These are phyloP conservation scores for Silene conica DNA, from an alignment of 148 eudicot genomes.

Conservation along the genomic window DNA sequence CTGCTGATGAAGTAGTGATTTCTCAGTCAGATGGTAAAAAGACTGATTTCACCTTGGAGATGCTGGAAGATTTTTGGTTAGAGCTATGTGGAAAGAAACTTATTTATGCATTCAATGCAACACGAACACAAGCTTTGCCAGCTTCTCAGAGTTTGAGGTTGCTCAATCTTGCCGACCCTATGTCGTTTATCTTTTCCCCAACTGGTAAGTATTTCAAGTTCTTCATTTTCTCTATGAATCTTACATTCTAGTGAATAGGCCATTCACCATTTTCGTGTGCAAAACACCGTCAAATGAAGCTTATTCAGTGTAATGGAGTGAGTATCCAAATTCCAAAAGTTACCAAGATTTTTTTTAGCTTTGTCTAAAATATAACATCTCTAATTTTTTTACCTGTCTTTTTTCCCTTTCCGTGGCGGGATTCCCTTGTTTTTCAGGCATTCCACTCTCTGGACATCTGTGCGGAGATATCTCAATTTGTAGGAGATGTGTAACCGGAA, in stretches of 20 bases:
- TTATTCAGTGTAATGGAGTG: too few species aligned
- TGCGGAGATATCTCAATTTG: slow-evolving; percentile 75
- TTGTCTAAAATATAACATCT: too few species aligned
- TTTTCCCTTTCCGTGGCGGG: background rate
- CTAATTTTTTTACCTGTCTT: too few species aligned
- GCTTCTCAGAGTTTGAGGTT: slow-evolving; percentile 66
- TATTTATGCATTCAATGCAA: slow-evolving; percentile 88
- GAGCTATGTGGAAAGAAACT: slow-evolving; percentile 83
- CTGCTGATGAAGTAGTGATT: slow-evolving; percentile 41
- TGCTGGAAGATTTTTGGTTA: slow-evolving; percentile 64
- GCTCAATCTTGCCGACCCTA: slow-evolving; percentile 89
- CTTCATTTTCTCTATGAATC: background rate
- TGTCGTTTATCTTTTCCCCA: slow-evolving; percentile 68
- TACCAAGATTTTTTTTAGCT: too few species aligned
- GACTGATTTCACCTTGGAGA: slow-evolving; percentile 65
- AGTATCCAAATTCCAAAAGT: too few species aligned
- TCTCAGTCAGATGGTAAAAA: slow-evolving; percentile 59
- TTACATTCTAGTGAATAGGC: too few species aligned
- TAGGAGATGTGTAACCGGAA: slow-evolving; percentile 78
- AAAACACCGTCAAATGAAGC: too few species aligned
- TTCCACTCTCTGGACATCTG: slow-evolving; percentile 83
- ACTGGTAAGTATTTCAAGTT: slow-evolving; percentile 37
- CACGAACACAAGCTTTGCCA: slow-evolving; percentile 67
- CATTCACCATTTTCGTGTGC: too few species aligned
- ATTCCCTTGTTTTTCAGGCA: slow-evolving; percentile 37